phyloP scores from a whole-genome alignment of 768 basidiomycete genomes.

The Aureoboletus auriporus region DNA sequence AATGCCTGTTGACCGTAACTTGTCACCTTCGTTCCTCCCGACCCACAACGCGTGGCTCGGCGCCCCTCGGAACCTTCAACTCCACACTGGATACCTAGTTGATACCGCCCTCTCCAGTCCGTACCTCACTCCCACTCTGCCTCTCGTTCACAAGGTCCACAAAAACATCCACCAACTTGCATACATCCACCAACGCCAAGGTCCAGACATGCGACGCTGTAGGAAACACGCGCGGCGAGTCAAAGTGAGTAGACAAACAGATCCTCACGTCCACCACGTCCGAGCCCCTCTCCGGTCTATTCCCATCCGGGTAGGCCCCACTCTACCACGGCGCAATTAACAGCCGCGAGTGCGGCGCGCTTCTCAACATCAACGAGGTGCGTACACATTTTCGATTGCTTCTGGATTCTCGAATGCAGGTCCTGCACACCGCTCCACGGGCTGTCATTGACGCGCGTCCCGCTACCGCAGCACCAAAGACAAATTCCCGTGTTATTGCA shows the following conservation, averaged over 20 bases:
- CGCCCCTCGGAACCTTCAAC: conserved; percentile 5
- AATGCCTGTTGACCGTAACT: background rate
- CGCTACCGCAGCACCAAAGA: too few species aligned
- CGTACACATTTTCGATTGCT: background rate
- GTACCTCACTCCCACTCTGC: conserved; percentile 20
- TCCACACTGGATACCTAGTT: conserved; percentile 30
- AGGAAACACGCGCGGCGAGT: conserved; percentile 10
- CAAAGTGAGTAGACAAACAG: conserved; percentile 24
- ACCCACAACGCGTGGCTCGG: conserved; percentile 32
- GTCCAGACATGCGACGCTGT: conserved; percentile 8
- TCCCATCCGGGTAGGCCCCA: conserved; percentile 35
- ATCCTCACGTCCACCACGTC: conserved; percentile 18
- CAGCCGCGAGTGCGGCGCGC: conserved; percentile 26
- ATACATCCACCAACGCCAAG: too few species aligned
- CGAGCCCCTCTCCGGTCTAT: conserved; percentile 21
- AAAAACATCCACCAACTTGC: too few species aligned
- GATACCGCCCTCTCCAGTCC: conserved; percentile 35
- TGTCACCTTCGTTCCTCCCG: conserved; percentile 19
- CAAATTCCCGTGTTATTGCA: too few species aligned
- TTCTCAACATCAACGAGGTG: conserved; percentile 24
- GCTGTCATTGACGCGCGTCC: too few species aligned
- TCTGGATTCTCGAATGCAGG: too few species aligned
- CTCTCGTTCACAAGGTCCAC: conserved; percentile 29
- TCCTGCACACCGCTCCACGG: too few species aligned
- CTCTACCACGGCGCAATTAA: conserved; percentile 31